Percentiles rank a stretch among this genome's conserved stretches.
Evolutionary conservation across 352 stramenopile species (phyloP).

Genomic region (Globisporangium iwayamae): DNA sequence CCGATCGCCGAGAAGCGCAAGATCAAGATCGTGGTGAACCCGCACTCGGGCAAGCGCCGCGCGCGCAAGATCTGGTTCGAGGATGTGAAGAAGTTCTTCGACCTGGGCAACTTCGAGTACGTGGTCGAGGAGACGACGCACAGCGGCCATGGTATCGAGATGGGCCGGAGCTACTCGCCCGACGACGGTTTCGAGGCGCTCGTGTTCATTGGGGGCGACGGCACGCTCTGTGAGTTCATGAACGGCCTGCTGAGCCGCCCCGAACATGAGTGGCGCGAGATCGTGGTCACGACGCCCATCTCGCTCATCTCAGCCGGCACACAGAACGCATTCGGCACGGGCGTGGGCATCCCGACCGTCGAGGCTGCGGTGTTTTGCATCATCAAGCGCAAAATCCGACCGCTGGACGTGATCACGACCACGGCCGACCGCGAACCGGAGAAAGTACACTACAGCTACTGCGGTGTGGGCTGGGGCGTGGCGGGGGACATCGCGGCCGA

Average conservation of each 20-base stretch:
- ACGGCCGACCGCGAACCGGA: constrained; percentile 46
- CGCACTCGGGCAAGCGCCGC: constrained; percentile 68
- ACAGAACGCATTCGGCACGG: constrained; percentile 77
- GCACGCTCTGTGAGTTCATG: constrained; percentile 82
- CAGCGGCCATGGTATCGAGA: constrained; percentile 67
- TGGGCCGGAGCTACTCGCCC: constrained; percentile 67
- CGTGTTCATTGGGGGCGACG: constrained; percentile 76
- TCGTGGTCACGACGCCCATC: constrained; percentile 74
- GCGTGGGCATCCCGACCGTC: constrained; percentile 66
- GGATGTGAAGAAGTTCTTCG: constrained; percentile 77
- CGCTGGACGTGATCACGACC: constrained; percentile 73
- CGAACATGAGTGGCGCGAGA: constrained; percentile 78
- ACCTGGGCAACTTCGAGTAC: constrained; percentile 73
- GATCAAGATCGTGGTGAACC: constrained; percentile 83
- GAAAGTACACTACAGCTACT: constrained; percentile 83
- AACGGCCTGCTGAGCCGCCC: constrained; percentile 68
- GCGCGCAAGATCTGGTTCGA: constrained; percentile 62
- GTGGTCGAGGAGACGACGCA: constrained; percentile 75
- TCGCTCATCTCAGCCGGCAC: constrained; percentile 80
- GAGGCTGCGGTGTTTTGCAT: constrained; percentile 76
- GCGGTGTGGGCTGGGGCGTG: constrained; percentile 73
- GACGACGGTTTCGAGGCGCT: constrained; percentile 77
- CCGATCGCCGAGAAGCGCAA: constrained; percentile 62
- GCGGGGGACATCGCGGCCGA: constrained; percentile 72
- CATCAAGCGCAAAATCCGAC: constrained; percentile 79